A percentile compares a stretch with the other conserved stretches of the same genome.
These are phyloP conservation scores for Dalbergia cochinchinensis DNA, from an alignment of 306 rosid genomes.

Conservation along the genomic window DNA sequence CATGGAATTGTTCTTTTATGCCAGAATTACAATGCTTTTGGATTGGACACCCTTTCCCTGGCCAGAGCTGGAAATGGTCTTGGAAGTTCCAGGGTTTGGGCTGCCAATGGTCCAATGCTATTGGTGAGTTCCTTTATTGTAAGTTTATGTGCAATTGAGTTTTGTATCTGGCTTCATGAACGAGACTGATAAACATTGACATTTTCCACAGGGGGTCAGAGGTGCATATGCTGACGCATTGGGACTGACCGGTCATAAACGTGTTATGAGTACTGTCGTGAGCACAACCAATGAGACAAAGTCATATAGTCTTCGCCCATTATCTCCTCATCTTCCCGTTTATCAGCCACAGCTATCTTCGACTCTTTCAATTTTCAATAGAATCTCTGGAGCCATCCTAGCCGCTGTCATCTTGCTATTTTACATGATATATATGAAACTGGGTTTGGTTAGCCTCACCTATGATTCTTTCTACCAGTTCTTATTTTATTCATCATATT, in stretches of 20 bases:
- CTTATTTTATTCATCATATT: conserved; percentile 45
- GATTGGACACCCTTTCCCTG: conserved; percentile 65
- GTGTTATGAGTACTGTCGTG: conserved; percentile 70
- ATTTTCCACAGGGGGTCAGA: conserved; percentile 71
- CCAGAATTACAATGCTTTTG: conserved; percentile 74
- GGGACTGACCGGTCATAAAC: conserved; percentile 76
- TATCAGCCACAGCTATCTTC: conserved; percentile 63
- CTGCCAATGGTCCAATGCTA: conserved; percentile 86
- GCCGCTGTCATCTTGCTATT: conserved; percentile 39
- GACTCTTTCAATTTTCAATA: conserved; percentile 52
- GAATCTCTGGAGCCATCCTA: conserved; percentile 55
- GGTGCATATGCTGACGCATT: conserved; percentile 74
- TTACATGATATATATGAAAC: conserved; percentile 50
- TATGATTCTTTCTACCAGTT: conserved; percentile 54
- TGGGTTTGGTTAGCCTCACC: conserved; percentile 52
- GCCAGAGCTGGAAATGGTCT: conserved; percentile 84
- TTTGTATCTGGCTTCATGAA: conserved; percentile 14
- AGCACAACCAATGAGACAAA: conserved; percentile 65
- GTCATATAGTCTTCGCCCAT: conserved; percentile 53
- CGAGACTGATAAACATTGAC: conserved; percentile 20
- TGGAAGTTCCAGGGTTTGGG: conserved; percentile 74
- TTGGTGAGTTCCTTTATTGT: conserved; percentile 61
- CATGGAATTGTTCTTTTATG: conserved; percentile 45
- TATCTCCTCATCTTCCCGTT: conserved; percentile 65
- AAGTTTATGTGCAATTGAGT: conserved; percentile 21